Conservation (phyloP, 179 eudicot species). For the Camellia oleifera region DNA sequence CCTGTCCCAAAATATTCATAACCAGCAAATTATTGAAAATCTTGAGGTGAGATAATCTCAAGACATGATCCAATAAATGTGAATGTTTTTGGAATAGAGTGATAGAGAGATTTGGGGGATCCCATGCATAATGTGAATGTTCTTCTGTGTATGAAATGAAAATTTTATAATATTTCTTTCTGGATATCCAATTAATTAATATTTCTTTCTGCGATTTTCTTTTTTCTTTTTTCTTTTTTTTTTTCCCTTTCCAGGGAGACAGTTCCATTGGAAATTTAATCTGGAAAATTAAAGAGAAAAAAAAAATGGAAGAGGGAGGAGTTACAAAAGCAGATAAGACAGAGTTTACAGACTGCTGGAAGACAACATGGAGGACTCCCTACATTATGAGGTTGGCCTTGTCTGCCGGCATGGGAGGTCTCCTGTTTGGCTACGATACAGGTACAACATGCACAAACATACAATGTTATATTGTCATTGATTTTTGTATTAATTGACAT, state of each 20-base stretch:
- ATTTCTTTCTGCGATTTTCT: not conserved
- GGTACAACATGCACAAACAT: constrained; percentile 22
- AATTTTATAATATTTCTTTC: no score
- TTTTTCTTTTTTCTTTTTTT: not conserved
- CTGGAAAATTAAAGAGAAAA: not conserved
- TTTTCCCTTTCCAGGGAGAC: not conserved
- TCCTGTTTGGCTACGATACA: constrained; percentile 75
- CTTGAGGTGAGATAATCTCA: no score
- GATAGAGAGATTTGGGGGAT: no score
- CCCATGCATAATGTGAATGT: no score
- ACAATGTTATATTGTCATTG: no score
- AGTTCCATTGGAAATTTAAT: not conserved
- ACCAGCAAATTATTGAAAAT: no score
- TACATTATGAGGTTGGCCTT: constrained; percentile 56
- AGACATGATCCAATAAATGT: no score
- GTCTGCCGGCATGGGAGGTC: constrained; percentile 80
- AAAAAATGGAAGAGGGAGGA: constrained; percentile 56
- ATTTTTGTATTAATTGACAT: no score
- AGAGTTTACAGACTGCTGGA: constrained; percentile 61
- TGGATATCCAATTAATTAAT: no score
- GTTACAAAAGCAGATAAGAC: constrained; percentile 38
- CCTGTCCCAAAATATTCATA: no score
- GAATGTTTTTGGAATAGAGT: no score
- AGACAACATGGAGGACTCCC: constrained; percentile 39
- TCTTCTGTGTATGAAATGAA: no score